Evolutionary conservation across 768 basidiomycete genomes (phyloP).

Genomic region (Pleurotus citrinopileatus): DNA sequence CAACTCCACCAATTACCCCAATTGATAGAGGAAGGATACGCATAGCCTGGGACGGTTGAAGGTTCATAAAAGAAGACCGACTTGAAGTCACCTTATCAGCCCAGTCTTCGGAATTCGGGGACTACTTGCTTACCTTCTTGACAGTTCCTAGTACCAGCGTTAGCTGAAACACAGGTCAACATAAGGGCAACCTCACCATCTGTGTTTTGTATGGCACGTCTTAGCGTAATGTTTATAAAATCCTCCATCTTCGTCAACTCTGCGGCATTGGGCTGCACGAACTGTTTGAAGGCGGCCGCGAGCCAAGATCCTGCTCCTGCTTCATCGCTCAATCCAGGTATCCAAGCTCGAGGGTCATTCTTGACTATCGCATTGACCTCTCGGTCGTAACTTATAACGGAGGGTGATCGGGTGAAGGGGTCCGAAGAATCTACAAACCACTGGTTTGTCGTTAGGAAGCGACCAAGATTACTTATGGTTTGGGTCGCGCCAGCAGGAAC

Average conservation of each 20-base stretch:
- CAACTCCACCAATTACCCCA: slow-evolving; percentile 61
- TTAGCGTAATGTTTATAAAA: slow-evolving; percentile 43
- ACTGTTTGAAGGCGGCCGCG: slow-evolving; percentile 56
- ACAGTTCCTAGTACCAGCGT: slow-evolving; percentile 36
- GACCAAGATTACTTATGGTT: slow-evolving; percentile 45
- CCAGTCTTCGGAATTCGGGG: neutral
- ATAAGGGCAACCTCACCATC: slow-evolving; percentile 29
- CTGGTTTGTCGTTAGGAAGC: slow-evolving; percentile 50
- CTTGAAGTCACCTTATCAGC: slow-evolving; percentile 20
- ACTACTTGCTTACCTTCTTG: slow-evolving; percentile 37
- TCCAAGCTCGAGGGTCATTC: slow-evolving; percentile 56
- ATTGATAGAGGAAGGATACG: slow-evolving; percentile 43
- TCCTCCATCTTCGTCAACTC: slow-evolving; percentile 52
- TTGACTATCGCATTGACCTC: slow-evolving; percentile 45
- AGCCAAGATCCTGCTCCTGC: slow-evolving; percentile 61
- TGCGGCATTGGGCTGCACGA: slow-evolving; percentile 47
- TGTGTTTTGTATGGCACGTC: slow-evolving; percentile 48
- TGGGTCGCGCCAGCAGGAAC: slow-evolving; percentile 44
- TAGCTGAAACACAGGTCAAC: neutral
- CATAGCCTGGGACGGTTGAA: slow-evolving; percentile 38
- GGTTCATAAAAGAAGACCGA: slow-evolving; percentile 54
- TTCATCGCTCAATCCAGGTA: slow-evolving; percentile 57
- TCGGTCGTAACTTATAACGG: slow-evolving; percentile 53
- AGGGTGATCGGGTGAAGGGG: slow-evolving; percentile 52
- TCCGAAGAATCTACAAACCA: slow-evolving; percentile 50